Conservation (phyloP, 257 asterid genomes). For the Cynanchum wilfordii region DNA sequence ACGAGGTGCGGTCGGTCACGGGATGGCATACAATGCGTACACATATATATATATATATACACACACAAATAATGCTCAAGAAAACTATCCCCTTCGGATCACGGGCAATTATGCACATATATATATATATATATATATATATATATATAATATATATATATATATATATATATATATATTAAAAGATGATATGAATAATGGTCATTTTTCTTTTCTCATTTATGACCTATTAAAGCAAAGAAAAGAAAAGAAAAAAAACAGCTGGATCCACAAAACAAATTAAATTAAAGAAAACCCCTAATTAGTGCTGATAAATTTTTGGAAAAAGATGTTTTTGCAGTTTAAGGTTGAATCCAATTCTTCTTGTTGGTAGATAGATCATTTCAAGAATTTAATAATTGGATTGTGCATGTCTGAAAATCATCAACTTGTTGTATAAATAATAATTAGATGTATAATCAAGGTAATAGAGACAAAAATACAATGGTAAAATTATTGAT, state of each 20-base stretch:
- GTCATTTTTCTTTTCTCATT: not conserved
- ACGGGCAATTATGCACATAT: not conserved
- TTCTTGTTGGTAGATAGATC: not conserved
- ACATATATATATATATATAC: too few relatives aligned
- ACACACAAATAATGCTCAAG: not conserved
- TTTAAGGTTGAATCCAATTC: not conserved
- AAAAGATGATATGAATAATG: not conserved
- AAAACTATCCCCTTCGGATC: not conserved
- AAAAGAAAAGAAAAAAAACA: not conserved
- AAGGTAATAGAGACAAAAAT: too few relatives aligned
- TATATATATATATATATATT: not conserved
- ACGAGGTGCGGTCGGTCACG: slow-evolving; percentile 30
- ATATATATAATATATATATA: too few relatives aligned
- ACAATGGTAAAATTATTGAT: not conserved
- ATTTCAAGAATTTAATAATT: not conserved
- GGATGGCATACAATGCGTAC: slow-evolving; percentile 1
- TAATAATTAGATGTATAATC: not conserved
- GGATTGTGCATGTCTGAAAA: not conserved
- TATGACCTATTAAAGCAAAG: slow-evolving; percentile 9
- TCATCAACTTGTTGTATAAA: not conserved
- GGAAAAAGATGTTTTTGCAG: not conserved
- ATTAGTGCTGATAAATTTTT: not conserved
- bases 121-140: too few relatives aligned
- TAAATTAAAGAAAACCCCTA: not conserved
- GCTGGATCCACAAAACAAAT: not conserved